Evolutionary conservation across 2,329 filamentous ascomycete genomes (phyloP), one percentile per base, ranked within the genome.

Genomic region (Neonectria neomacrospora): DNA sequence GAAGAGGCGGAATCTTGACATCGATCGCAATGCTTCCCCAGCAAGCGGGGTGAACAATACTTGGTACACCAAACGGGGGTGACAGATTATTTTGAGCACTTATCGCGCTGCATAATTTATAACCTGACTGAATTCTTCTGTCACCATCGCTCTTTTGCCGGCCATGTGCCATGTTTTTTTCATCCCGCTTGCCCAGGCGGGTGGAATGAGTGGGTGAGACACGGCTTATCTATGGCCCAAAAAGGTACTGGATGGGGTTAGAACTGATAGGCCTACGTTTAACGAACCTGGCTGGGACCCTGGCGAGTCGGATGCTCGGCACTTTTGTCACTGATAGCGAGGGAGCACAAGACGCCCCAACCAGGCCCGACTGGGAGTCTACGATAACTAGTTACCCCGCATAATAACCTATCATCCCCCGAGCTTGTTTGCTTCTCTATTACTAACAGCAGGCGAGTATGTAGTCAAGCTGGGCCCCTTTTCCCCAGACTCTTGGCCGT

Each of bases 151-250:
- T n/a, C n/a, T n/a, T n/a, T n/a, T n/a, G n/a, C n/a, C n/a, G n/a
- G n/a, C n/a, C n/a, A n/a, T n/a, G n/a, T n/a, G n/a, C n/a, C n/a
- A n/a, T n/a, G n/a, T n/a, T n/a, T n/a, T n/a, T n/a, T n/a, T n/a
- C n/a, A n/a, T 26, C 23, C 6, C 23, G 28, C 23, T 26, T 26
- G 3, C 6, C 23, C 23, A 3, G 23, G 23, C 23, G 23, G 23
- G 23, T 26, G 23, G 23, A 26, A 26, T 26, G 23, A n/a, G n/a
- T n/a, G n/a, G n/a, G n/a, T n/a, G n/a, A 18, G 22, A 37, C 16
- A 48, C 5, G 44, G 14, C 54, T 58, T 58, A 58, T 58, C 55
- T 52, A 10, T 58, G 55, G 55, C n/a, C 55, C 6, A 52, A 52
- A 58, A 58, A 58, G 45, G 32, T 58, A 42, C 55, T 52, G 3